Conservation (phyloP, 2,329 filamentous ascomycete genomes). For the Neonectria ditissima region DNA sequence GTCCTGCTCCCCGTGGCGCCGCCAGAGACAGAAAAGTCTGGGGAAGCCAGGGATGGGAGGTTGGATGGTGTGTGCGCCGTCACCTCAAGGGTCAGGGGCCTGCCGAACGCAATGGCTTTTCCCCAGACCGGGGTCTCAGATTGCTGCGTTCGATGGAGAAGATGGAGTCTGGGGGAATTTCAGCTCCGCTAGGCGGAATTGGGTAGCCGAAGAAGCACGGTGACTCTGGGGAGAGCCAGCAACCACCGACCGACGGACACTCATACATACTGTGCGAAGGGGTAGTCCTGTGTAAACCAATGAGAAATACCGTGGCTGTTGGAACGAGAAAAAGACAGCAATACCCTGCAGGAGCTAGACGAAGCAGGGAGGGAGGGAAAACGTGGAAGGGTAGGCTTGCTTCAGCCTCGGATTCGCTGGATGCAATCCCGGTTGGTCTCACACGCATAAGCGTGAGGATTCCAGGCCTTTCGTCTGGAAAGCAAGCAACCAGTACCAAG, state of each 20-base stretch:
- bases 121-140: conserved; percentile 42
- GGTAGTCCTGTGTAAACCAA: conserved; percentile 27
- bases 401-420: conserved; percentile 27
- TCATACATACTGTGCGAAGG: conserved; percentile 37
- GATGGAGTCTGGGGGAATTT: conserved; percentile 35
- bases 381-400: conserved; percentile 41
- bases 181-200: conserved; percentile 43
- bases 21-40: conserved; percentile 45
- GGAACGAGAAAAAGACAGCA: conserved; percentile 27
- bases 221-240: conserved; percentile 35
- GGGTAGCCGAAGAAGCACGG: conserved; percentile 41
- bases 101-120: conserved; percentile 41
- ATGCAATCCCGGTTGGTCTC: conserved; percentile 24
- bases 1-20: conserved; percentile 20
- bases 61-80: conserved; percentile 46
- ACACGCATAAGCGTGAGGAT: conserved; percentile 23
- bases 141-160: conserved; percentile 30
- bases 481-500: conserved; percentile 4
- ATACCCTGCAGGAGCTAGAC: conserved; percentile 40
- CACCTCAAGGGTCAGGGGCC: conserved; percentile 42
- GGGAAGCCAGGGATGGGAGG: conserved; percentile 50
- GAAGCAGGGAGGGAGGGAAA: conserved; percentile 39
- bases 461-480: conserved; percentile 19
- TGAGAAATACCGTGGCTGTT: conserved; percentile 27
- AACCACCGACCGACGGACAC: conserved; percentile 19